These are phyloP conservation scores for Chara braunii DNA, from an alignment of 139 green algal species.

Conservation along the genomic window DNA sequence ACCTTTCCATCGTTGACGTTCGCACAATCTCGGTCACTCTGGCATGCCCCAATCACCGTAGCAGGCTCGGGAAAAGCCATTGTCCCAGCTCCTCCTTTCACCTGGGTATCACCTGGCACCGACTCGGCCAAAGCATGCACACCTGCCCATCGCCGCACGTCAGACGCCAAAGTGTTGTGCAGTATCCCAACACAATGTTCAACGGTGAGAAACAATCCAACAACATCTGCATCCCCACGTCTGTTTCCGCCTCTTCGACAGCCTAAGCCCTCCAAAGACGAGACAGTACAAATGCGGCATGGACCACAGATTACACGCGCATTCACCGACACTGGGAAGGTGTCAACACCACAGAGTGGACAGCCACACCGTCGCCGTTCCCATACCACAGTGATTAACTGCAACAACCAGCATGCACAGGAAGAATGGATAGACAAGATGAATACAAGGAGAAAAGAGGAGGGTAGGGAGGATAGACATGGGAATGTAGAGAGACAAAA, in stretches of 20 bases:
- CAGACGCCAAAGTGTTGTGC: conserved; percentile 9
- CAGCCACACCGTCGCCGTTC: not conserved
- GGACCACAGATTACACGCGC: not conserved
- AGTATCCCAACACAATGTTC: conserved; percentile 18
- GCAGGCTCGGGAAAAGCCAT: too few species aligned
- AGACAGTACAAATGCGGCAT: not conserved
- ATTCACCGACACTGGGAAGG: not conserved
- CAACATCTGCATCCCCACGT: not conserved
- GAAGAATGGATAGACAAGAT: too few species aligned
- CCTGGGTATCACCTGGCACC: too few species aligned
- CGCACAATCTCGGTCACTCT: too few species aligned
- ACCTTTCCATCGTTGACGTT: too few species aligned
- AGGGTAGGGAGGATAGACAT: too few species aligned
- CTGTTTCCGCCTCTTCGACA: too few species aligned
- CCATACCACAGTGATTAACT: conserved; percentile 17
- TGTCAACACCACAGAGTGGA: not conserved
- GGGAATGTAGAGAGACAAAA: too few species aligned
- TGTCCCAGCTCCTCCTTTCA: too few species aligned
- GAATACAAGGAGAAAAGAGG: too few species aligned
- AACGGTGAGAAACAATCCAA: conserved; percentile 7
- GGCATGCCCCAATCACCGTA: too few species aligned
- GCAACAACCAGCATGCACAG: too few species aligned
- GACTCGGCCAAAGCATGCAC: not conserved
- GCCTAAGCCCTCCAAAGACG: conserved; percentile 4
- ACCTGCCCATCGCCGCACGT: conserved; percentile 4